These are phyloP conservation scores for Xylaria polymorpha DNA, from an alignment of 2,329 filamentous ascomycete genomes.

Conservation along the genomic window DNA sequence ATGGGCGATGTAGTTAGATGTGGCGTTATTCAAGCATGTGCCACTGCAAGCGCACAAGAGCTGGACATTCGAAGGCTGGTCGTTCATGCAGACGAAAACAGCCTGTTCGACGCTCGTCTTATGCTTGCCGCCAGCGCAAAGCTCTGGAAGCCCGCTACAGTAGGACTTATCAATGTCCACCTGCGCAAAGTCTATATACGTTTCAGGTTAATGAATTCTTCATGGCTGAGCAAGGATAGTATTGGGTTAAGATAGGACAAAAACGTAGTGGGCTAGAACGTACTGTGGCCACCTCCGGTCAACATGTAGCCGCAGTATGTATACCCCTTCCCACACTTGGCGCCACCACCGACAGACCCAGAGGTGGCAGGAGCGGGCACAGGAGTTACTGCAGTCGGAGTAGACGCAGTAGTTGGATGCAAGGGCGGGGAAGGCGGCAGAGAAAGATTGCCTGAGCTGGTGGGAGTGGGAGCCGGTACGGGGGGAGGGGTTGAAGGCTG, in stretches of 20 bases:
- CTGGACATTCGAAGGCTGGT: constrained; percentile 47
- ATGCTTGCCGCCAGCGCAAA: constrained; percentile 44
- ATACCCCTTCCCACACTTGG: constrained; percentile 51
- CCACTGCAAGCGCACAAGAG: constrained; percentile 49
- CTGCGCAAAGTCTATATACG: constrained; percentile 44
- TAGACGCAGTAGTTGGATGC: constrained; percentile 16
- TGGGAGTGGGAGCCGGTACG: not conserved
- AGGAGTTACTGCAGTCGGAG: constrained; percentile 10
- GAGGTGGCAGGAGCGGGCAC: constrained; percentile 29
- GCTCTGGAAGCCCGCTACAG: constrained; percentile 45
- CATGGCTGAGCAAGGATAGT: not conserved
- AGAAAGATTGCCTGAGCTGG: constrained; percentile 16
- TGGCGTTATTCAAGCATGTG: constrained; percentile 47
- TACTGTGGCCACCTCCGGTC: constrained; percentile 46
- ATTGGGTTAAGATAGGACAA: not conserved
- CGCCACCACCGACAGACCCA: constrained; percentile 29
- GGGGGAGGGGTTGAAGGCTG: constrained; percentile 11
- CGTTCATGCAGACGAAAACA: constrained; percentile 50
- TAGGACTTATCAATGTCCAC: constrained; percentile 47
- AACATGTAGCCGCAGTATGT: constrained; percentile 52
- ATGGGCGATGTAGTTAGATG: constrained; percentile 49
- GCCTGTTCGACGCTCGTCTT: constrained; percentile 47
- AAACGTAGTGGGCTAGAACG: constrained; percentile 14
- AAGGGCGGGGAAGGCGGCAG: constrained; percentile 24
- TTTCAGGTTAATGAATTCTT: constrained; percentile 16